A percentile compares a stretch with the other conserved stretches of the same genome.
phyloP scores from a whole-genome alignment of 768 basidiomycete genomes.

The Bullera alba region DNA sequence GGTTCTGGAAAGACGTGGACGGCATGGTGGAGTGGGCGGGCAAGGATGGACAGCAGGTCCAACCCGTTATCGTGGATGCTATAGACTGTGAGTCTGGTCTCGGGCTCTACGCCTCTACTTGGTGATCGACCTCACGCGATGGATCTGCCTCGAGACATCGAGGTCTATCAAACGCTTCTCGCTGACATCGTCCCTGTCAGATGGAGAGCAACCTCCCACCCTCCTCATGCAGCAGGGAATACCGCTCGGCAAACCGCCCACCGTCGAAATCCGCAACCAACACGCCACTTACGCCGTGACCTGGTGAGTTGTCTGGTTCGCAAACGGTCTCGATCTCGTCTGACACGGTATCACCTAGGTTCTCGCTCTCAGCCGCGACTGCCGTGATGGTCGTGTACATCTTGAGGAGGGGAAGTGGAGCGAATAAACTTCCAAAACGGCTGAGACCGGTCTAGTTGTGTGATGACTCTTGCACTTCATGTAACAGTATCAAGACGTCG shows the following conservation, averaged over 20 bases:
- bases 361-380: slow-evolving; percentile 77
- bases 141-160: too few species aligned
- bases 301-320: slow-evolving; percentile 56
- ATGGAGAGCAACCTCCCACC: slow-evolving; percentile 53
- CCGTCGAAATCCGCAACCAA: slow-evolving; percentile 82
- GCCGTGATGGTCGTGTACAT: slow-evolving; percentile 56
- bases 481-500: too few species aligned
- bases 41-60: slow-evolving; percentile 63
- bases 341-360: slow-evolving; percentile 56
- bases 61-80: slow-evolving; percentile 83
- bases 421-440: neutral
- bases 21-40: slow-evolving; percentile 73
- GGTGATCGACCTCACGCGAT: too few species aligned
- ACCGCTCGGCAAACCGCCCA: slow-evolving; percentile 75
- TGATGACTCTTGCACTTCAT: too few species aligned
- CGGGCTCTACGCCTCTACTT: too few species aligned
- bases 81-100: slow-evolving; percentile 73
- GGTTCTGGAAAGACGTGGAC: slow-evolving; percentile 86
- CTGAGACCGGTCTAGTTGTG: neutral
- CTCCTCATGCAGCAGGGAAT: slow-evolving; percentile 55
- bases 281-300: slow-evolving; percentile 93
- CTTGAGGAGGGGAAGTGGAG: slow-evolving; percentile 15
- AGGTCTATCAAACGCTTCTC: neutral
- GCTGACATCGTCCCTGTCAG: slow-evolving; percentile 49
- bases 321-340: neutral